phyloP scores from a whole-genome alignment of 169 alveolate species.

The Eimeria acervulina region DNA sequence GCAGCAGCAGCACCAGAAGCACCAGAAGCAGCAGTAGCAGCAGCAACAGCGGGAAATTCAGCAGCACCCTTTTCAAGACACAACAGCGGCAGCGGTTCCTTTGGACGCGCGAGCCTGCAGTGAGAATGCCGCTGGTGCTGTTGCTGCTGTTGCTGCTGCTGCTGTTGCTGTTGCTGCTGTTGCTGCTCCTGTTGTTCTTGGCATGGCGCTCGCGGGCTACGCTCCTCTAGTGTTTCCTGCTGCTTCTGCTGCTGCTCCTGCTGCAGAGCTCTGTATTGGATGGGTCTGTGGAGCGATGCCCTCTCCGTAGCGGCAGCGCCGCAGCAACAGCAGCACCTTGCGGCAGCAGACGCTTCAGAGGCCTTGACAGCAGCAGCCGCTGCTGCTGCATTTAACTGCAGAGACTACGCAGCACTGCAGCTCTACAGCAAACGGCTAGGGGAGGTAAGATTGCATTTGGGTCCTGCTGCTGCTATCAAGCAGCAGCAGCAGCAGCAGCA shows the following conservation, averaged over 20 bases:
- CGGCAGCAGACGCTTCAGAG: not conserved
- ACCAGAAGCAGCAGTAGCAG: too few species aligned
- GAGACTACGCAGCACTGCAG: constrained; percentile 23
- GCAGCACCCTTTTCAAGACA: not conserved
- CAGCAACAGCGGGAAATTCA: too few species aligned
- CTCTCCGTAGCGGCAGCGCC: not conserved
- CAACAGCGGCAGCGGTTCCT: not conserved
- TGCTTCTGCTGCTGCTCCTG: constrained; percentile 61
- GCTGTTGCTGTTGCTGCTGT: not conserved
- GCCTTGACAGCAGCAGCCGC: constrained; percentile 9
- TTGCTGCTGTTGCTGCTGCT: not conserved
- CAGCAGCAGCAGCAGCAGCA: constrained; percentile 1
- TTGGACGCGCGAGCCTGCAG: not conserved
- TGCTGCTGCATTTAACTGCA: constrained; percentile 24
- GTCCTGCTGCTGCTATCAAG: too few species aligned
- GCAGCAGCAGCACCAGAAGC: too few species aligned
- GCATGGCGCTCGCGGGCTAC: not conserved
- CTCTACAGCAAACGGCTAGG: not conserved
- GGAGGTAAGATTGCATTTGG: not conserved
- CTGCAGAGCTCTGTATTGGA: constrained; percentile 18
- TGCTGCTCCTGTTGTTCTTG: not conserved
- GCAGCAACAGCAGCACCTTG: not conserved
- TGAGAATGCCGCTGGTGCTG: not conserved
- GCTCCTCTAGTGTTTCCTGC: not conserved
- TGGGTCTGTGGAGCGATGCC: not conserved